phyloP scores from a whole-genome alignment of 148 eudicot genomes.

The Spergularia bocconei region DNA sequence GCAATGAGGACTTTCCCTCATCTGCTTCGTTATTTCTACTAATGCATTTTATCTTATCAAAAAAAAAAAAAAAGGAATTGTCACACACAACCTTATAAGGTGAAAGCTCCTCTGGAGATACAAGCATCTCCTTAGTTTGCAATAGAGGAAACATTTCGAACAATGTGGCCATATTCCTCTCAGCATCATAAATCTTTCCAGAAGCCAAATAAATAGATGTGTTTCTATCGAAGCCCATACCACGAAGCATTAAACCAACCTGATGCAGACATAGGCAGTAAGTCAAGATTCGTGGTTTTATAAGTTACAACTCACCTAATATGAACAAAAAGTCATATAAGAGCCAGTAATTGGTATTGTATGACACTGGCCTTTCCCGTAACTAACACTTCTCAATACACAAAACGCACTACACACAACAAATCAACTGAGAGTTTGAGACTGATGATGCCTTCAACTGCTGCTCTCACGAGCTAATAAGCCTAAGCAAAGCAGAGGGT shows the following conservation, averaged over 20 bases:
- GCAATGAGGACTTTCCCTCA: no score
- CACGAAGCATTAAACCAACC: slow-evolving; percentile 98
- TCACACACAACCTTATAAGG: slow-evolving; percentile 67
- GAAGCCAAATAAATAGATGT: slow-evolving; percentile 91
- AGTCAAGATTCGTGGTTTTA: not conserved
- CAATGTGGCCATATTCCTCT: slow-evolving; percentile 85
- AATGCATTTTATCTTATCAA: no score
- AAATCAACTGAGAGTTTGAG: not conserved
- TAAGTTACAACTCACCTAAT: not conserved
- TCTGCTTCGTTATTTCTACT: no score
- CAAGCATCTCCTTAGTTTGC: slow-evolving; percentile 90
- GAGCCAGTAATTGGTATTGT: no score
- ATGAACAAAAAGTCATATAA: no score
- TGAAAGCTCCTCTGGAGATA: slow-evolving; percentile 74
- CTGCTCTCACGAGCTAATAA: not conserved
- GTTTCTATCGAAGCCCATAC: slow-evolving; percentile 89
- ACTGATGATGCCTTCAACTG: not conserved
- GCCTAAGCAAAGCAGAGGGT: not conserved
- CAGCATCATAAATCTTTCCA: slow-evolving; percentile 89
- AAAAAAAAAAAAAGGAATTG: not conserved
- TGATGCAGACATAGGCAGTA: slow-evolving; percentile 30
- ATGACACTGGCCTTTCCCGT: no score
- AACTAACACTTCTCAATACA: no score
- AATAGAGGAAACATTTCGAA: slow-evolving; percentile 94
- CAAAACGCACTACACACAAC: no score